Base-by-base conservation (phyloP, 2,329 filamentous ascomycete genomes). In the Fusarium drepaniforme region DNA sequence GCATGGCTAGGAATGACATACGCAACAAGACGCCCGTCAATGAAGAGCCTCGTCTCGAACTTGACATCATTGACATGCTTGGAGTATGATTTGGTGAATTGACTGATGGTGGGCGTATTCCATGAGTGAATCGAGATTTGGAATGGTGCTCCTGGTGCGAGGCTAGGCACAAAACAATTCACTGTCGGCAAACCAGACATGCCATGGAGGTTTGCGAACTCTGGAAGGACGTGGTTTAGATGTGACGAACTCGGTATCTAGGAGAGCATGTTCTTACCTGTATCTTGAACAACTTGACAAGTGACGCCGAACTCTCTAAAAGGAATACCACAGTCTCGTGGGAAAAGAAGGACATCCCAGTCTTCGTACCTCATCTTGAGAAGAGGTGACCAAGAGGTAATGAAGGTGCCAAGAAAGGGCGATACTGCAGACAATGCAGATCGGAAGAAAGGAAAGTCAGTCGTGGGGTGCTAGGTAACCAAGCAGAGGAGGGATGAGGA, bases 281-380 rank as follows among this genome's bases (percentile, higher is more conserved):
- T 67, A 78, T 90, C 88, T 8, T 86, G 85, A n/a, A 92, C 88
- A 37, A 93, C 90, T 81, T 93, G 93, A 81, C 94, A 97, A 71
- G 90, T 88, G 9, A 94, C 94, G 80, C 91, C 92, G 87, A 97
- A 97, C 83, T 97, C 95, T 82, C 94, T 93, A 66, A 96, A 83
- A 1, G 95, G 95, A 15, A 93, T 81, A 77, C 91, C 92, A 77
- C 88, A 91, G 71, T 89, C 88, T 71, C 82, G 83, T 0, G 94
- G 92, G 81, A 97, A 97, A 71, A 97, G 86, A 51, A 97, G 90
- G 66, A 97, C 89, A 79, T 97, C 95, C 95, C 94, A 97, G 79
- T 94, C 91, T 77, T 94, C 90, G 87, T 93, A 97, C 69, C 94
- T 92, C 95, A 97, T 97, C 21, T 61, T 75, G 66, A 59, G 77